phyloP scores from a whole-genome alignment of 192 early-diverging fungal species.

The Linnemannia exigua region DNA sequence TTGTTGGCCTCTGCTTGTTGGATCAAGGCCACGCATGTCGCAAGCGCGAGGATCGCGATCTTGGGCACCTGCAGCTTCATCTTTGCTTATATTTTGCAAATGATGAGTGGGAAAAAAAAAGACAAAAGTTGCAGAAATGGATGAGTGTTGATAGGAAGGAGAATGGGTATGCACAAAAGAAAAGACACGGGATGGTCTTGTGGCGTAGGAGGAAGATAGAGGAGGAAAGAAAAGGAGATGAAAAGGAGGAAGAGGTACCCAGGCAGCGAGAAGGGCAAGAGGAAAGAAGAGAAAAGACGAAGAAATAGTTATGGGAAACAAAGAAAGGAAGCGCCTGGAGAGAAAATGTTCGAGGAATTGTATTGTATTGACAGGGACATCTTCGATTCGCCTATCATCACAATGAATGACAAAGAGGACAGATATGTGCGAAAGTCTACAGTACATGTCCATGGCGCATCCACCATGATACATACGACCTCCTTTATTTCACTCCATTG shows the following conservation, averaged over 20 bases:
- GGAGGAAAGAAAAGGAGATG: neutral
- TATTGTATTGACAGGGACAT: too few relatives aligned
- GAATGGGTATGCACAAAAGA: neutral
- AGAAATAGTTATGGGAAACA: too few relatives aligned
- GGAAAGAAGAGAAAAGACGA: neutral
- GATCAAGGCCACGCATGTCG: neutral
- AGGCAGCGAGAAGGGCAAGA: neutral
- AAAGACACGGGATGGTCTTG: neutral
- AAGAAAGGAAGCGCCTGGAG: too few relatives aligned
- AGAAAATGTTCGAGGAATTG: too few relatives aligned
- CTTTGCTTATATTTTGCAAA: neutral
- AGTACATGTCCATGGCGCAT: too few relatives aligned
- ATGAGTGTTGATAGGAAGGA: neutral
- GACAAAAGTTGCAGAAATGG: neutral
- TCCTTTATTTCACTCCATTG: neutral
- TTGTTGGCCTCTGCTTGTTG: constrained; percentile 2
- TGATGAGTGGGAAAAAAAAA: neutral
- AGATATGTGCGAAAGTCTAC: too few relatives aligned
- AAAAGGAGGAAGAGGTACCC: neutral
- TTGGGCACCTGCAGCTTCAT: neutral
- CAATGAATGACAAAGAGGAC: too few relatives aligned
- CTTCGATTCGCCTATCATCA: too few relatives aligned
- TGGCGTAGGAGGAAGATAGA: neutral
- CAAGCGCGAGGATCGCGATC: neutral
- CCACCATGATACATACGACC: too few relatives aligned